phyloP scores from a whole-genome alignment of 208 protist genomes.

The Leptomonas pyrrhocoris region DNA sequence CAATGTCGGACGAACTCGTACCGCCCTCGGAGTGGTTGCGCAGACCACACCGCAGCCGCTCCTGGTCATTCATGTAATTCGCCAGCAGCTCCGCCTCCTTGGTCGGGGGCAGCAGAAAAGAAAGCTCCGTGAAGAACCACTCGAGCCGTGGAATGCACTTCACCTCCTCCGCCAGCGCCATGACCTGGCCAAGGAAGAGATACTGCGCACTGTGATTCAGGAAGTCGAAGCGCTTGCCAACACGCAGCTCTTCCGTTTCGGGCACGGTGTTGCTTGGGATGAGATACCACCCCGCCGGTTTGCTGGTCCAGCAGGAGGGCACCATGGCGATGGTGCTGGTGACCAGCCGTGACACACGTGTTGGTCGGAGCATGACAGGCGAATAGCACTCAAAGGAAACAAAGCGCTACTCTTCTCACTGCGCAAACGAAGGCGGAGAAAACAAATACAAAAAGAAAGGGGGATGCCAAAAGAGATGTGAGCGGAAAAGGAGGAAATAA shows the following conservation, averaged over 20 bases:
- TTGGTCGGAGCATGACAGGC: constrained; percentile 11
- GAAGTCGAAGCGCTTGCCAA: constrained; percentile 80
- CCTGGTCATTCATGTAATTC: constrained; percentile 88
- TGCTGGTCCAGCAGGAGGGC: constrained; percentile 66
- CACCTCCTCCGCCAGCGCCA: constrained; percentile 83
- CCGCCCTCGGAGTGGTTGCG: constrained; percentile 70
- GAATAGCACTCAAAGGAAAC: not conserved
- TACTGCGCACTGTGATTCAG: constrained; percentile 85
- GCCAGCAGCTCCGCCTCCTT: constrained; percentile 69
- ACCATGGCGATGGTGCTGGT: constrained; percentile 35
- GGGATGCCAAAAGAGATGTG: no score
- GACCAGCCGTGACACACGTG: constrained; percentile 6
- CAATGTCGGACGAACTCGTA: constrained; percentile 61
- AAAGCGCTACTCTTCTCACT: not conserved
- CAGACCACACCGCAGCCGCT: constrained; percentile 74
- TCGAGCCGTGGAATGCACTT: constrained; percentile 72
- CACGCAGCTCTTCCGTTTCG: constrained; percentile 56
- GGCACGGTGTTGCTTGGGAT: constrained; percentile 45
- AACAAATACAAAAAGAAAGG: not conserved
- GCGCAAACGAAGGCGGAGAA: not conserved
- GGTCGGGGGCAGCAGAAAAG: constrained; percentile 70
- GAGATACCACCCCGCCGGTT: constrained; percentile 73
- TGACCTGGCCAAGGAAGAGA: constrained; percentile 73
- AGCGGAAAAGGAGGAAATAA: constrained; percentile 6
- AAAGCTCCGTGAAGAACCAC: constrained; percentile 87